phyloP scores from a whole-genome alignment of 2,329 filamentous ascomycete genomes.

The Botrytis elliptica region DNA sequence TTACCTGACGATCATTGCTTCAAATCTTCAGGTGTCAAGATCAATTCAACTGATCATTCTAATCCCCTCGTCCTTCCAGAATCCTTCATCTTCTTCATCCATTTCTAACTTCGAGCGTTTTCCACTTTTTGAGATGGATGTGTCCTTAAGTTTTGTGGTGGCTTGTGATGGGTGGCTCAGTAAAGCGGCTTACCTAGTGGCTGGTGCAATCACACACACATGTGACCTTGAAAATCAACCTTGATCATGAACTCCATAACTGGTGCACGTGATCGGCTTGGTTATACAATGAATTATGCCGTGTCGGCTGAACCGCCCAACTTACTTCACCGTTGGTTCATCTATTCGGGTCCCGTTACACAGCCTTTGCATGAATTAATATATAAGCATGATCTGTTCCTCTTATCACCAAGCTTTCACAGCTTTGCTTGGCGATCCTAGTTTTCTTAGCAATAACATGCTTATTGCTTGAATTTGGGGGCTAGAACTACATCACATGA shows the following conservation, averaged over 20 bases:
- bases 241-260: neutral
- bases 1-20: neutral
- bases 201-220: neutral
- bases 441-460: neutral
- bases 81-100: neutral
- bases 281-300: neutral
- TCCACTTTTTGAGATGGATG: neutral
- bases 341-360: constrained; percentile 1
- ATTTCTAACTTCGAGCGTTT: neutral
- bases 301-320: neutral
- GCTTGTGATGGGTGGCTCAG: neutral
- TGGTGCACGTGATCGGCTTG: neutral
- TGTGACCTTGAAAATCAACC: neutral
- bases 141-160: neutral
- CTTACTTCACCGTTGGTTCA: neutral
- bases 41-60: neutral
- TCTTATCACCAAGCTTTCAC: neutral
- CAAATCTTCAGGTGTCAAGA: neutral
- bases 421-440: neutral
- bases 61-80: neutral
- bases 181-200: neutral
- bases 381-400: neutral
- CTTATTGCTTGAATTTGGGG: neutral
- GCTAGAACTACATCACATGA: neutral
- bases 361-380: neutral